Evolutionary conservation across 176 grass and related monocot genomes (phyloP).

Genomic region (Raddia guianensis): DNA sequence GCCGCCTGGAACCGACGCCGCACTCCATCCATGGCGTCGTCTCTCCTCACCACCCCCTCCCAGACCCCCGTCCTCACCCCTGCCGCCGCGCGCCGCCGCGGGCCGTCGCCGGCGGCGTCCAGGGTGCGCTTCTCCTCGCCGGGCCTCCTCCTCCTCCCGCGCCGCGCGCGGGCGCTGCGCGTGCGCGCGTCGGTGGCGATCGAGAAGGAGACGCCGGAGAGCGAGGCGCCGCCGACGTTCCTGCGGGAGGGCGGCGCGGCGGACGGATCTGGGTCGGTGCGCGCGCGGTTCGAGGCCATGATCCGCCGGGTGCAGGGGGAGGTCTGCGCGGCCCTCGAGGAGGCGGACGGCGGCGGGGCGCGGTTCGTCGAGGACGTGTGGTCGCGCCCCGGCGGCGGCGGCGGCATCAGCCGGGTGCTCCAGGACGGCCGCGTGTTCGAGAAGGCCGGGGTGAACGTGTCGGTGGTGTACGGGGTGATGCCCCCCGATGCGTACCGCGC

Average conservation of each 20-base stretch:
- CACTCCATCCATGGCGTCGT: conserved; percentile 43
- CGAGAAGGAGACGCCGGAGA: conserved; percentile 97
- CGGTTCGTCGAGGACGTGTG: conserved; percentile 91
- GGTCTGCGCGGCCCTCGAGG: conserved; percentile 85
- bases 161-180: conserved; percentile 28
- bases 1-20: neutral
- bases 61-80: conserved; percentile 21
- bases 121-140: conserved; percentile 4
- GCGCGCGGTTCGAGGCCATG: conserved; percentile 94
- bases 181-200: conserved; percentile 71
- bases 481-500: conserved; percentile 95
- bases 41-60: conserved; percentile 61
- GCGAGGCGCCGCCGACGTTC: conserved; percentile 86
- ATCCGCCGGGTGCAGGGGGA: conserved; percentile 84
- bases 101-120: neutral
- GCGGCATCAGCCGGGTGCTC: conserved; percentile 94
- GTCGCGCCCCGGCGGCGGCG: conserved; percentile 83
- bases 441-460: conserved; percentile 96
- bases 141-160: neutral
- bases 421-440: conserved; percentile 89
- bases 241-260: conserved; percentile 60
- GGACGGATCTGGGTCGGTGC: conserved; percentile 65
- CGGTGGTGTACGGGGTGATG: conserved; percentile 92
- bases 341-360: conserved; percentile 67
- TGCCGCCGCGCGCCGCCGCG: neutral